phyloP scores from a whole-genome alignment of 805 yeast species.

The Cyberlindnera nakhonratchasimensis region DNA sequence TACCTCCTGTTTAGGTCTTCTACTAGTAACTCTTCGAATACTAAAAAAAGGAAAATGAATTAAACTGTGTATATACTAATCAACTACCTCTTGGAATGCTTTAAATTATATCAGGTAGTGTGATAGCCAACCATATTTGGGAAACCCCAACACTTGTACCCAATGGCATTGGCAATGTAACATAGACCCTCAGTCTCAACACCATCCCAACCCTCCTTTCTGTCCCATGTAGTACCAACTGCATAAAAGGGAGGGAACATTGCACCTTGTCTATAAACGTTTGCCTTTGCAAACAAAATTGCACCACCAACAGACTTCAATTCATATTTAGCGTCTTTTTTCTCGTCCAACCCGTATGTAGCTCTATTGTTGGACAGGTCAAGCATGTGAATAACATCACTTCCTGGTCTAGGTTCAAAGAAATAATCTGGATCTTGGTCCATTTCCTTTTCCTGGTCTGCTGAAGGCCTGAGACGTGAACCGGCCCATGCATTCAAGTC shows the following conservation, averaged over 20 bases:
- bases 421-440: slow-evolving; percentile 15
- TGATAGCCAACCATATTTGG: slow-evolving; percentile 35
- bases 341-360: slow-evolving; percentile 12
- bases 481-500: slow-evolving; percentile 37
- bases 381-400: slow-evolving; percentile 11
- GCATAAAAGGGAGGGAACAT: slow-evolving; percentile 44
- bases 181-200: slow-evolving; percentile 54
- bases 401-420: slow-evolving; percentile 19
- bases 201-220: slow-evolving; percentile 51
- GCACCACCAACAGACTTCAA: slow-evolving; percentile 52
- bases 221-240: slow-evolving; percentile 44
- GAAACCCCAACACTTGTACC: slow-evolving; percentile 47
- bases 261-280: slow-evolving; percentile 43
- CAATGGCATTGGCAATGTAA: slow-evolving; percentile 42
- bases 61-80: no score
- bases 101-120: not conserved
- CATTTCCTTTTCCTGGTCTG: slow-evolving; percentile 18
- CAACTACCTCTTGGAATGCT: no score
- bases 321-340: slow-evolving; percentile 9
- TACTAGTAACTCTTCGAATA: no score
- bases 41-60: no score
- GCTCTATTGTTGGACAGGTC: slow-evolving; percentile 12
- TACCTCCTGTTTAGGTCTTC: no score
- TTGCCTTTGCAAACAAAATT: slow-evolving; percentile 41
- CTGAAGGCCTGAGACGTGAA: slow-evolving; percentile 25